Percentiles rank a stretch among this genome's conserved stretches.
Conservation (phyloP, 2,329 filamentous ascomycete species). For the Scedosporium apiospermum region DNA sequence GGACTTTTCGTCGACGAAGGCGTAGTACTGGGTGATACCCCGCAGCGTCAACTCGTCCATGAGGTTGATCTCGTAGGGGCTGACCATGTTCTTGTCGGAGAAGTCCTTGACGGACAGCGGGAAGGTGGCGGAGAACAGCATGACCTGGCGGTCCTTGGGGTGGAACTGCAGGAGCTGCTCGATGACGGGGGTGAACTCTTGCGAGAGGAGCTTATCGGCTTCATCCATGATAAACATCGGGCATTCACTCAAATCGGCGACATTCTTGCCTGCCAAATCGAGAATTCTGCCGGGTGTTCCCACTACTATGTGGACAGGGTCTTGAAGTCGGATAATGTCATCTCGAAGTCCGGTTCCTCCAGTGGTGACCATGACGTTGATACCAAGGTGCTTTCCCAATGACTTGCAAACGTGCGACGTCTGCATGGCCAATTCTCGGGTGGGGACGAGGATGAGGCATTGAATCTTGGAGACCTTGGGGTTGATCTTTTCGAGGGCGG, state of each 20-base stretch:
- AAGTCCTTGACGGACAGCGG: conserved; percentile 95
- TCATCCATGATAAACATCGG: conserved; percentile 99
- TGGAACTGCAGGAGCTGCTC: conserved; percentile 93
- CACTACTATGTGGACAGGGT: conserved; percentile 94
- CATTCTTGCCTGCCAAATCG: conserved; percentile 90
- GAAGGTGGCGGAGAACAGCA: conserved; percentile 98
- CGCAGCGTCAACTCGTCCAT: conserved; percentile 98
- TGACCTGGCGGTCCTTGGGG: conserved; percentile 94
- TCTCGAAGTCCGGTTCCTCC: conserved; percentile 92
- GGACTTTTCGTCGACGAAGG: conserved; percentile 97
- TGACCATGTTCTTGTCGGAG: conserved; percentile 95
- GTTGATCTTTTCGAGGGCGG: conserved; percentile 90
- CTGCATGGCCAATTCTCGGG: conserved; percentile 91
- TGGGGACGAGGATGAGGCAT: conserved; percentile 91
- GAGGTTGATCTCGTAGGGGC: conserved; percentile 96
- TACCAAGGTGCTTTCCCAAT: conserved; percentile 87
- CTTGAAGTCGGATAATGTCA: conserved; percentile 90
- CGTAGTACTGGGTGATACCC: conserved; percentile 98
- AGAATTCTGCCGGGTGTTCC: conserved; percentile 94
- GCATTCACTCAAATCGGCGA: conserved; percentile 92
- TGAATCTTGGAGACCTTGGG: conserved; percentile 95
- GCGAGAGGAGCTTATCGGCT: conserved; percentile 92
- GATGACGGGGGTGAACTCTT: conserved; percentile 94
- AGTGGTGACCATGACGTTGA: conserved; percentile 99
- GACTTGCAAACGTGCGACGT: conserved; percentile 99